These are phyloP conservation scores for Penicillium sp. DNA, from an alignment of 2,329 filamentous ascomycete genomes.

Conservation along the genomic window DNA sequence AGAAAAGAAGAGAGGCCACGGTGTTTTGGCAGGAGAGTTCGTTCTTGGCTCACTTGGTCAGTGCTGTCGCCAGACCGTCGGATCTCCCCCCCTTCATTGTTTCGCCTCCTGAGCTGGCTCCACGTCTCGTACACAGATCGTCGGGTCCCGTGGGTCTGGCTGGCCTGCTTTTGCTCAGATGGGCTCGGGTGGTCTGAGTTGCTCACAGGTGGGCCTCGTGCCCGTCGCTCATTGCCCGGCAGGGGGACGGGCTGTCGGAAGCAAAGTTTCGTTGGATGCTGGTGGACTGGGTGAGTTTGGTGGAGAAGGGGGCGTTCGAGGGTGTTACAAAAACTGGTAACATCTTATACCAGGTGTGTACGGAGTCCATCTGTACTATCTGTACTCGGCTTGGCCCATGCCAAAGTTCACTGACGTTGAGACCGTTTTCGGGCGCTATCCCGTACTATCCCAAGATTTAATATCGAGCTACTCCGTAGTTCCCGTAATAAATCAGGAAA, in stretches of 20 bases:
- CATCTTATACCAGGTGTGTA: neutral
- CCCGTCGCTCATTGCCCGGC: slow-evolving; percentile 13
- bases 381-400: neutral
- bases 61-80: neutral
- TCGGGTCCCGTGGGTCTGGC: slow-evolving; percentile 1
- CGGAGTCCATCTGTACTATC: neutral
- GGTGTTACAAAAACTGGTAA: neutral
- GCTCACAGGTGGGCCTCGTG: slow-evolving; percentile 10
- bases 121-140: slow-evolving; percentile 17
- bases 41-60: slow-evolving; percentile 1
- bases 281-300: neutral
- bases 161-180: neutral
- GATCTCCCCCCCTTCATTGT: slow-evolving; percentile 3
- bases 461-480: neutral
- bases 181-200: neutral
- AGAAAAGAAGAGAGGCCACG: neutral
- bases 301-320: slow-evolving; percentile 1
- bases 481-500: neutral
- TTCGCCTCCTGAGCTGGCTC: slow-evolving; percentile 1
- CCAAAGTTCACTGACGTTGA: neutral
- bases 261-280: neutral
- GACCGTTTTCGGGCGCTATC: neutral
- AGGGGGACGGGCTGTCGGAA: neutral
- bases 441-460: neutral
- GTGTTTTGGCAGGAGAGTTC: slow-evolving; percentile 9